Conservation (phyloP, 805 yeast species). For the Debaryomyces maramus region DNA sequence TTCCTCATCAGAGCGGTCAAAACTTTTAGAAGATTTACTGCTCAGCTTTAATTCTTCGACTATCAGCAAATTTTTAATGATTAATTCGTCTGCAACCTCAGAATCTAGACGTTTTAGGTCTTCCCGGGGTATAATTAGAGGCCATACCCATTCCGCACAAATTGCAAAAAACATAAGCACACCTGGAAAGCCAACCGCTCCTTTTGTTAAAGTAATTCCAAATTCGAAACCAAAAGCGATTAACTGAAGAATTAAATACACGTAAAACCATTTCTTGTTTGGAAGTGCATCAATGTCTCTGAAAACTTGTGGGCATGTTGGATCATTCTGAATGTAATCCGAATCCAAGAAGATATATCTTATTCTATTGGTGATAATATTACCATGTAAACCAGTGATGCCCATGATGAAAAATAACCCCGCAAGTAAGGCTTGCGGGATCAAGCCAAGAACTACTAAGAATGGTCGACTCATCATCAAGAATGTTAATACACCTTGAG, state of each 20-base stretch:
- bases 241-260: constrained; percentile 59
- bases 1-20: neutral
- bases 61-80: constrained; percentile 45
- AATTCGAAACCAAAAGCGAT: constrained; percentile 78
- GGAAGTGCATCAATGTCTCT: constrained; percentile 29
- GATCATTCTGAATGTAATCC: constrained; percentile 33
- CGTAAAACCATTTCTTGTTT: constrained; percentile 47
- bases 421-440: constrained; percentile 91
- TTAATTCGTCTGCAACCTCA: constrained; percentile 56
- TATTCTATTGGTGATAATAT: constrained; percentile 62
- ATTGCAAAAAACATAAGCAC: constrained; percentile 70
- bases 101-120: constrained; percentile 68
- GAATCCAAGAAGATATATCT: constrained; percentile 63
- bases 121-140: constrained; percentile 56
- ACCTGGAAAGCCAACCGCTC: constrained; percentile 94
- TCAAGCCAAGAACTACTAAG: constrained; percentile 70
- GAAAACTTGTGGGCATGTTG: constrained; percentile 36
- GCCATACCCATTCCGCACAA: constrained; percentile 61
- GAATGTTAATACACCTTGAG: constrained; percentile 80
- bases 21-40: neutral
- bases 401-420: constrained; percentile 96
- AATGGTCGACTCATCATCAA: constrained; percentile 91
- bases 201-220: constrained; percentile 80
- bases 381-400: constrained; percentile 67
- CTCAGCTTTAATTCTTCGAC: constrained; percentile 9